Percentiles rank a stretch among this genome's conserved stretches.
Evolutionary conservation across 768 basidiomycete species (phyloP).

Genomic region (Calocera cornea): DNA sequence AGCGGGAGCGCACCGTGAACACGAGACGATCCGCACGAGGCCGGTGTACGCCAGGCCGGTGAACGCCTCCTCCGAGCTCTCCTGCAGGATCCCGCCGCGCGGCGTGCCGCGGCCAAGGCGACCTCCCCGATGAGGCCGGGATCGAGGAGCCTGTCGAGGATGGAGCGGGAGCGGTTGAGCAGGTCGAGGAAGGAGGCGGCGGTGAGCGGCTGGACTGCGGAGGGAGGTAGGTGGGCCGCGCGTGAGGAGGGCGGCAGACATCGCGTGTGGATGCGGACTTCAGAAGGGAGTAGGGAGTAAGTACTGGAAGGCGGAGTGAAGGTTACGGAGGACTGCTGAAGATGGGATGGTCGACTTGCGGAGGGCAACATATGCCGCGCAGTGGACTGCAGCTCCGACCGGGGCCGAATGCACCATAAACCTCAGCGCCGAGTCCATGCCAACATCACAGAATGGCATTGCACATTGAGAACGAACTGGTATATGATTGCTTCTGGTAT

Average conservation of each 20-base stretch:
- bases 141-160: slow-evolving; percentile 31
- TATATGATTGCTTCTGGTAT: too few species aligned
- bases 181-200: slow-evolving; percentile 43
- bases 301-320: too few species aligned
- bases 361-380: too few species aligned
- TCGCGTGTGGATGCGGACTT: too few species aligned
- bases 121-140: slow-evolving; percentile 42
- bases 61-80: slow-evolving; percentile 33
- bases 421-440: too few species aligned
- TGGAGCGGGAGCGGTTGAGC: slow-evolving; percentile 34
- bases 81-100: slow-evolving; percentile 32
- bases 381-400: too few species aligned
- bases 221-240: neutral
- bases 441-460: too few species aligned
- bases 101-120: slow-evolving; percentile 42
- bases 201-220: slow-evolving; percentile 29
- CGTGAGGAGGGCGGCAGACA: neutral
- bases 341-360: too few species aligned
- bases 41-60: slow-evolving; percentile 33
- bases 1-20: slow-evolving; percentile 37
- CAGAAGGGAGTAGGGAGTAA: too few species aligned
- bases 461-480: too few species aligned
- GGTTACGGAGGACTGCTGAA: too few species aligned
- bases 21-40: slow-evolving; percentile 40
- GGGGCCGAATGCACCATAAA: too few species aligned